These are phyloP conservation scores for Boletus reticulatus DNA, from an alignment of 768 basidiomycete genomes.

Conservation along the genomic window DNA sequence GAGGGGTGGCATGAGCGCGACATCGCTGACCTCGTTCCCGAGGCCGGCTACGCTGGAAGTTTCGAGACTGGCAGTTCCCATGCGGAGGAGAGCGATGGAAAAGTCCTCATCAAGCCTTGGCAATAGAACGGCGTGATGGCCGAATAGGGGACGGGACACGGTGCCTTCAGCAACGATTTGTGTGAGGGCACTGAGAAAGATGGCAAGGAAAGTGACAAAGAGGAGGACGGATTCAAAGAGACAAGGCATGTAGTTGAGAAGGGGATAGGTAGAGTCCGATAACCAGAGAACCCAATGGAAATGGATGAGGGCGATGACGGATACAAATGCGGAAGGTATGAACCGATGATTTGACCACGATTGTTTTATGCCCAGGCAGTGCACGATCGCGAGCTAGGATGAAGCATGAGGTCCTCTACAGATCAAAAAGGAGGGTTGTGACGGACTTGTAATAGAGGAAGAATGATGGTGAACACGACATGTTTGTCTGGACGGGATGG, in stretches of 20 bases:
- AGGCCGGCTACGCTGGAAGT: conserved; percentile 69
- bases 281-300: conserved; percentile 62
- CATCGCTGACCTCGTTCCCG: conserved; percentile 68
- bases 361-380: conserved; percentile 62
- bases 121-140: conserved; percentile 39
- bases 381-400: conserved; percentile 57
- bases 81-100: conserved; percentile 63
- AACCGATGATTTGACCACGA: conserved; percentile 66
- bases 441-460: conserved; percentile 70
- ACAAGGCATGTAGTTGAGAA: conserved; percentile 73
- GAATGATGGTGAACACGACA: conserved; percentile 65
- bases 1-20: conserved; percentile 30
- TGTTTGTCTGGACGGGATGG: conserved; percentile 72
- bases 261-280: conserved; percentile 52
- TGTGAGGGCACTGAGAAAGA: conserved; percentile 58
- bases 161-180: conserved; percentile 64
- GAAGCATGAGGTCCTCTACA: neutral
- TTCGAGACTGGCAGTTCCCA: conserved; percentile 75
- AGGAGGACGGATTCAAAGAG: conserved; percentile 67
- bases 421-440: neutral
- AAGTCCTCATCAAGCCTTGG: conserved; percentile 72
- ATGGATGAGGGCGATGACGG: conserved; percentile 58
- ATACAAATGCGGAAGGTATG: conserved; percentile 62
- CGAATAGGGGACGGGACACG: conserved; percentile 59
- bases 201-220: conserved; percentile 54